Evolutionary conservation across 2,329 filamentous ascomycete genomes (phyloP), one percentile per base, ranked within the genome.

Genomic region (Aspergillus eucalypticola): DNA sequence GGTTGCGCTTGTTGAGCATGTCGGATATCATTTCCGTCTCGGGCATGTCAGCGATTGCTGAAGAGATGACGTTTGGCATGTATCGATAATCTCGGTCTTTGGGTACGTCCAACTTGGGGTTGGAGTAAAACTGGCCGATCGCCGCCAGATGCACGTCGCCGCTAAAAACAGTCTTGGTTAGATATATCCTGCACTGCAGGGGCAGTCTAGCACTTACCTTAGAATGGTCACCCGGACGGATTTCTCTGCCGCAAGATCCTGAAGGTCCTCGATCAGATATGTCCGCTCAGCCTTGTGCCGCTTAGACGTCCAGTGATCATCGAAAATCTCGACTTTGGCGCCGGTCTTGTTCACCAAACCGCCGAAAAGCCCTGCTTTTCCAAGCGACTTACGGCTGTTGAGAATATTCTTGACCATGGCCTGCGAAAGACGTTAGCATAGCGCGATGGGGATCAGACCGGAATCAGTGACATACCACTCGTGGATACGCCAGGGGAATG

Each of bases 291-390:
- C 83, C 74, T 98, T 99, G 79, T 98, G 93, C 71, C 92, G 91
- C 73, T 92, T 96, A 39, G 94, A 91, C 0, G 94, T 97, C 95
- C 95, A 99, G 73, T 99, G 94, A 75, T 98, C 95, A 72, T 97
- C 94, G 8, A 96, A 81, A 13, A 98, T 90, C 75, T 98, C 95
- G 5, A 95, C 90, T 17, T 92, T 92, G 21, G 92, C 92, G 70
- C 97, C 93, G 67, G 96, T 93, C 66, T 90, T 90, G 78, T 96
- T 96, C 41, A 96, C 82, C 46, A 96, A 86, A 11, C 84, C 83
- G 61, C 92, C 91, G 54, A 98, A 83, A 66, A 96, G 76, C 1
- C 94, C 93, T 38, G 89, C 85, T 69, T 91, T 90, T 41, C 92
- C 91, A 23, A 98, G 82, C 5, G 91, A 91, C 75, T 98, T 98